Evolutionary conservation across 2,329 filamentous ascomycete species (phyloP), one percentile per base, ranked within the genome.

Genomic region (Coniochaeta sp.): DNA sequence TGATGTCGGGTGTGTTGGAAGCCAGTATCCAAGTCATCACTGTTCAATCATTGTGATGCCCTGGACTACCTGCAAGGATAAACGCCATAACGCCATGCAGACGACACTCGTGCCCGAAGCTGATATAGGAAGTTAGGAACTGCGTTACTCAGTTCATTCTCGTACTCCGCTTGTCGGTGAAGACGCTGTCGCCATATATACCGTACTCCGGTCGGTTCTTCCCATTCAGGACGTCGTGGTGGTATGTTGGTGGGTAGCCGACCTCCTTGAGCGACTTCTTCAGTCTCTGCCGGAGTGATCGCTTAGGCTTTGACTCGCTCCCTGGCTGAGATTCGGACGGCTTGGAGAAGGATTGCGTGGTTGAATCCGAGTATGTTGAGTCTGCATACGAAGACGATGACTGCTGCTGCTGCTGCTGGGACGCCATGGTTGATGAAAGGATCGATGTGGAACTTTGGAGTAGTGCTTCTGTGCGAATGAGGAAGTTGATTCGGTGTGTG

Each of bases 271-370:
- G 26, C 14, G 54, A 59, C 11, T 36, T 56, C 59, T 63, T 63
- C 1, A 65, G 22, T 12, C 61, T 60, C 28, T 61, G 60, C 26
- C 33, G 58, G 26, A 62, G 24, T 26, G 61, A 62, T 9, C 59
- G 50, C 24, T 62, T 65, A 16, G 63, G 33, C 40, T 50, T 58
- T 16, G 22, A n/a, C 47, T 50, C 19, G 36, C 16, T 33, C 34
- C 60, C 57, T 22, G 55, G 31, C n/a, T 57, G 16, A 11, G 44
- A 24, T 17, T 60, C 56, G 19, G 61, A 11, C 47, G 69, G 64
- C 63, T 73, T 73, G 61, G 60, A 58, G 66, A 66, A 68, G 31
- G 70, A 72, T 66, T 64, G 68, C 56, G 71, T 69, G 28, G 68
- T 67, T 52, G 69, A 68, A 58, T 66, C 70, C 34, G 72, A 72